phyloP scores from a whole-genome alignment of 2,329 filamentous ascomycete species.

The Xylariaceae sp. region DNA sequence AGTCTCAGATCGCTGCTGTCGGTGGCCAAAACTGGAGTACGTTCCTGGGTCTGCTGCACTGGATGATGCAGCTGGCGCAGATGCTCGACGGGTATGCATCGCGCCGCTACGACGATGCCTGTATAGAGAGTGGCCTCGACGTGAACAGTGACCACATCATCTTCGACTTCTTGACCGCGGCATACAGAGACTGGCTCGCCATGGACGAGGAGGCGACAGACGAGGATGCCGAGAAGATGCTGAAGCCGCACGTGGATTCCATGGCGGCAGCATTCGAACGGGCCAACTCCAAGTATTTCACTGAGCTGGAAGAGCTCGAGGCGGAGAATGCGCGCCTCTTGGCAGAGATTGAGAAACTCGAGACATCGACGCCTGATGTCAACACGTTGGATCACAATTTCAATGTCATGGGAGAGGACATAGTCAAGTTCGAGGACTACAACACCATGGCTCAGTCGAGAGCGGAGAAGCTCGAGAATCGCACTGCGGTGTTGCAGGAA shows the following conservation, averaged over 20 bases:
- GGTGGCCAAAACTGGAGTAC: constrained; percentile 97
- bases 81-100: constrained; percentile 81
- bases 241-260: constrained; percentile 76
- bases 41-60: constrained; percentile 88
- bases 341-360: constrained; percentile 82
- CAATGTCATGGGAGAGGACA: constrained; percentile 91
- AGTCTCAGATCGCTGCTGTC: constrained; percentile 90
- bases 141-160: constrained; percentile 87
- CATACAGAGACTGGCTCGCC: constrained; percentile 89
- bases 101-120: constrained; percentile 84
- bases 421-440: constrained; percentile 91
- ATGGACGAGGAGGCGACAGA: constrained; percentile 86
- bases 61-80: constrained; percentile 97
- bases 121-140: constrained; percentile 80
- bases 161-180: constrained; percentile 82
- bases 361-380: constrained; percentile 79
- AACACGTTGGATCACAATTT: constrained; percentile 82
- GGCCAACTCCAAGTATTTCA: constrained; percentile 76
- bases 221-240: constrained; percentile 71
- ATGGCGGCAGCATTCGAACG: constrained; percentile 87
- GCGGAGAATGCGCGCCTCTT: constrained; percentile 75
- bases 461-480: constrained; percentile 80
- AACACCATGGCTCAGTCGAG: constrained; percentile 78
- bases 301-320: constrained; percentile 80
- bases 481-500: constrained; percentile 76